Evolutionary conservation across 768 basidiomycete species (phyloP), one percentile per base, ranked within the genome.

Genomic region (Collybiopsis luxurians): DNA sequence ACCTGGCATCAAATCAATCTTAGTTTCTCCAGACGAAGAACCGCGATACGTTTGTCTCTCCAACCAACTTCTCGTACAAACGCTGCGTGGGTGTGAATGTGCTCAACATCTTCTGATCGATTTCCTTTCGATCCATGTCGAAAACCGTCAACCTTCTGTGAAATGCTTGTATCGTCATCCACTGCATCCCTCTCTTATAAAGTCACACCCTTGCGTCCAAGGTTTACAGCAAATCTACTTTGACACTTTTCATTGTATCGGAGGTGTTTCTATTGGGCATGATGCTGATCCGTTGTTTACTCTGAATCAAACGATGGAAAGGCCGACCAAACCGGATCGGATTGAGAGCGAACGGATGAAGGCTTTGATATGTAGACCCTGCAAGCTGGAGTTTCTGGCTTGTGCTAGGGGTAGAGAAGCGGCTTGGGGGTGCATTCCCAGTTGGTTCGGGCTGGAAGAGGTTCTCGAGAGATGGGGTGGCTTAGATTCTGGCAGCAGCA

Each of bases 201-300:
- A 65, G 17, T 26, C 44, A 13, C 56, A 72, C 30, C 62, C 69
- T 50, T 91, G 89, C 69, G 71, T 73, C 56, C 86, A 89, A 51
- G 86, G 87, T 13, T 88, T 87, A 69, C 87, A 89, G 70, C 88
- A 84, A 67, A 83, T 91, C 72, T 82, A 81, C 74, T 79, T 90
- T 56, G 89, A 90, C 67, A 72, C 86, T 28, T 70, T 90, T 40
- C 83, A 89, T 55, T 79, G 84, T 21, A 79, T 90, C 43, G 84
- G 86, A 0, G 89, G 89, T 0, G 84, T 90, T 56, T 81, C 87
- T 1, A 77, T 75, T 54, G 89, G 89, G 46, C 77, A 89, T 24
- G 88, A 90, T 63, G 88, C 84, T 2, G 89, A 91, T 64, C 85
- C 87, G 51, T 69, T 91, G 23, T 88, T 78, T 64, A 87, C 87